phyloP scores from a whole-genome alignment of 192 early-diverging fungal genomes.

The Backusella sp. region DNA sequence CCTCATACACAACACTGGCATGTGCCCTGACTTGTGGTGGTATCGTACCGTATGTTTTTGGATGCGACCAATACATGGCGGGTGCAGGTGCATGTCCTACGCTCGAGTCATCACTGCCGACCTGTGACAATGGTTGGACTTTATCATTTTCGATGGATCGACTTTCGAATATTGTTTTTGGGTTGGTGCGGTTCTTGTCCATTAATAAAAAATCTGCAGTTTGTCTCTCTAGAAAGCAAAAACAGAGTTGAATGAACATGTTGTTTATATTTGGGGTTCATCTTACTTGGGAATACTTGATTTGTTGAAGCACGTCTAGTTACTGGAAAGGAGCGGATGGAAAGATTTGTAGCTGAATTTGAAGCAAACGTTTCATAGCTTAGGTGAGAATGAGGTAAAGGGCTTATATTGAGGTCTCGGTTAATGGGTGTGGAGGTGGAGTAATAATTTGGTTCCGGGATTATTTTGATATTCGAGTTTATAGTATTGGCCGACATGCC shows the following conservation, averaged over 20 bases:
- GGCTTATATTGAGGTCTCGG: background rate
- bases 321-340: background rate
- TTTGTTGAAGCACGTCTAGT: background rate
- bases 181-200: background rate
- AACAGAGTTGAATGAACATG: too few species aligned
- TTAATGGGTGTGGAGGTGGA: background rate
- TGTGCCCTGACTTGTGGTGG: conserved; percentile 76
- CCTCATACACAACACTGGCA: conserved; percentile 71
- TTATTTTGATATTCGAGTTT: background rate
- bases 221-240: background rate
- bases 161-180: background rate
- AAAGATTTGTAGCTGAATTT: background rate
- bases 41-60: conserved; percentile 53
- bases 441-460: background rate
- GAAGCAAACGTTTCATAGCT: conserved; percentile 6
- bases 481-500: background rate
- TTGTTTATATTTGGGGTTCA: too few species aligned
- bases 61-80: conserved; percentile 76
- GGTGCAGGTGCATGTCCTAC: conserved; percentile 58
- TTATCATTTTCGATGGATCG: background rate
- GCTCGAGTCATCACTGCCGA: background rate
- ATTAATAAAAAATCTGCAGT: background rate
- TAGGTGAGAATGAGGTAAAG: background rate
- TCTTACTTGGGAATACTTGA: conserved; percentile 8
- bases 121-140: background rate